phyloP scores from a whole-genome alignment of 2,329 filamentous ascomycete genomes.

The Curvularia hawaiiensis region DNA sequence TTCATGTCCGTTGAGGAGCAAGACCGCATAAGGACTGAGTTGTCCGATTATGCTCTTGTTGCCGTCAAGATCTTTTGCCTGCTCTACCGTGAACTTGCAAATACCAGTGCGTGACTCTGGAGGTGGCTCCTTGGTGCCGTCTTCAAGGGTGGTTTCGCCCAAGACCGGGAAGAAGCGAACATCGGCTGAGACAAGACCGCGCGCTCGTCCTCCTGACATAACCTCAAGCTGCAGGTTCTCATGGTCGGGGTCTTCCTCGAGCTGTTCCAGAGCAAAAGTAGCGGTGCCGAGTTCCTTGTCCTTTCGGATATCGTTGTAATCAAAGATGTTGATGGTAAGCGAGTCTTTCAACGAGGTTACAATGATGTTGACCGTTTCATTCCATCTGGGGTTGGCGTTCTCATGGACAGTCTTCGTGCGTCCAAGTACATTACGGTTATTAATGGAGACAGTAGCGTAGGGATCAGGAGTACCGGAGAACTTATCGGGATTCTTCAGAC shows the following conservation, averaged over 20 bases:
- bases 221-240: constrained; percentile 88
- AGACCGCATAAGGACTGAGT: constrained; percentile 86
- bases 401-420: constrained; percentile 88
- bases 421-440: constrained; percentile 78
- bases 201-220: constrained; percentile 79
- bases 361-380: constrained; percentile 95
- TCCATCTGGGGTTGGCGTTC: constrained; percentile 88
- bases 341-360: constrained; percentile 88
- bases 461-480: constrained; percentile 92
- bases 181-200: constrained; percentile 80
- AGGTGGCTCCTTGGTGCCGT: constrained; percentile 78
- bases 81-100: constrained; percentile 88
- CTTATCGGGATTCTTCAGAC: constrained; percentile 93
- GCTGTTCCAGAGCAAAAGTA: constrained; percentile 80
- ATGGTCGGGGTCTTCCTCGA: constrained; percentile 77
- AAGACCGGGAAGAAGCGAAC: constrained; percentile 95
- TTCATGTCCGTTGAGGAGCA: constrained; percentile 91
- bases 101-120: constrained; percentile 95
- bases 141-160: constrained; percentile 70
- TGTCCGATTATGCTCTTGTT: constrained; percentile 89
- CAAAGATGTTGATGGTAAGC: constrained; percentile 82
- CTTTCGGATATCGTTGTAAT: constrained; percentile 95
- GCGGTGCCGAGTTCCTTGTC: constrained; percentile 92
- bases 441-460: constrained; percentile 84
- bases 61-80: constrained; percentile 93